These are phyloP conservation scores for Tephrocybe sp. DNA, from an alignment of 768 basidiomycete genomes.

Conservation along the genomic window DNA sequence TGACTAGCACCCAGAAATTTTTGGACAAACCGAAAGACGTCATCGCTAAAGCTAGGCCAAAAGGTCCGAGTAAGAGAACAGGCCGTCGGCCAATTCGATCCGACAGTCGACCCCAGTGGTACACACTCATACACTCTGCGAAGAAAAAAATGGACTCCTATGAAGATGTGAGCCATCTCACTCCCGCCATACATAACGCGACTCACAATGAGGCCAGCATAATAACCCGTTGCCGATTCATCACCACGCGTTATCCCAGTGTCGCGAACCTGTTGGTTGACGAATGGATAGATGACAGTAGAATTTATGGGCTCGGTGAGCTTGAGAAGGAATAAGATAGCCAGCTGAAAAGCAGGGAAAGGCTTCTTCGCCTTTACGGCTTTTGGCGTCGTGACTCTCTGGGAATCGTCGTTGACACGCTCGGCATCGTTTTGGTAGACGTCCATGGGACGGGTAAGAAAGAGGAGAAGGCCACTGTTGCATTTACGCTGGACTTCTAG, in stretches of 20 bases:
- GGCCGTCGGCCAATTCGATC: constrained; percentile 36
- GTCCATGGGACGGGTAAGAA: constrained; percentile 1
- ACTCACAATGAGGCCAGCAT: constrained; percentile 45
- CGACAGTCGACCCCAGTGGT: constrained; percentile 36
- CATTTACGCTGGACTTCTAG: neutral
- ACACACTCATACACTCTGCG: constrained; percentile 32
- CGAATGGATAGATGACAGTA: constrained; percentile 44
- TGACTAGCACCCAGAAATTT: constrained; percentile 28
- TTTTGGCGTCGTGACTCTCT: neutral
- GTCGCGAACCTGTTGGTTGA: constrained; percentile 41
- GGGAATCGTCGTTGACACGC: neutral
- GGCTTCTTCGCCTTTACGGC: constrained; percentile 6
- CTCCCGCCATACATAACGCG: neutral
- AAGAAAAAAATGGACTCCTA: constrained; percentile 40
- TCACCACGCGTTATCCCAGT: constrained; percentile 42
- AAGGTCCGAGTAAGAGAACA: constrained; percentile 31
- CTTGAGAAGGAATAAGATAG: constrained; percentile 32
- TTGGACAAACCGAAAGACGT: constrained; percentile 33
- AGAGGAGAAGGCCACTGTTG: neutral
- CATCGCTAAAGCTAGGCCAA: constrained; percentile 31
- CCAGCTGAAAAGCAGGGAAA: constrained; percentile 27
- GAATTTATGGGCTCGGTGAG: constrained; percentile 29
- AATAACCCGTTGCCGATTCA: constrained; percentile 42
- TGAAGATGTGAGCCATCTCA: neutral
- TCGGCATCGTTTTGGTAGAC: constrained; percentile 6